Evolutionary conservation across 768 basidiomycete species (phyloP).

Genomic region (Boletus barrowsii): DNA sequence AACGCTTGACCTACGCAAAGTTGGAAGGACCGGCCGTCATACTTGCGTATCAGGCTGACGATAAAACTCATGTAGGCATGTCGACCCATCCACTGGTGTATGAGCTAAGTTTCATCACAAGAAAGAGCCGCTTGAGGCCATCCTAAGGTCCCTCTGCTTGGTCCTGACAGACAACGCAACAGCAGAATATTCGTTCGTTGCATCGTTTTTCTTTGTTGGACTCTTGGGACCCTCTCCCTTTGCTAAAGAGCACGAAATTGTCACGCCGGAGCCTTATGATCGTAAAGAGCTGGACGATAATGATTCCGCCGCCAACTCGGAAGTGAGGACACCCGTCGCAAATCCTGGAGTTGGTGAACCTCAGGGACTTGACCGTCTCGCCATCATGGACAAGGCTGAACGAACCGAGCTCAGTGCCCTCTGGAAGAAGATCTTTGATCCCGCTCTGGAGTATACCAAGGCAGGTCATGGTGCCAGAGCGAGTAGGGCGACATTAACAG

Average conservation of each 20-base stretch:
- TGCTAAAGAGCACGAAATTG: slow-evolving; percentile 33
- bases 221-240: slow-evolving; percentile 25
- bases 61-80: slow-evolving; percentile 75
- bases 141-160: slow-evolving; percentile 80
- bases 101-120: slow-evolving; percentile 28
- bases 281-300: slow-evolving; percentile 36
- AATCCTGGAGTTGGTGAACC: slow-evolving; percentile 26
- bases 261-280: slow-evolving; percentile 42
- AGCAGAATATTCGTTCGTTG: slow-evolving; percentile 86
- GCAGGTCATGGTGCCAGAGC: slow-evolving; percentile 36
- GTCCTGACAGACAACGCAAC: slow-evolving; percentile 95
- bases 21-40: slow-evolving; percentile 81
- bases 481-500: background rate
- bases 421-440: slow-evolving; percentile 94
- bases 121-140: slow-evolving; percentile 82
- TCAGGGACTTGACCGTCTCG: slow-evolving; percentile 25
- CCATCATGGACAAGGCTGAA: slow-evolving; percentile 53
- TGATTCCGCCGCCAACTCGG: slow-evolving; percentile 48
- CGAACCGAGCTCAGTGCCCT: slow-evolving; percentile 56
- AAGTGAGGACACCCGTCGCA: slow-evolving; percentile 39
- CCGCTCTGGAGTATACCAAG: slow-evolving; percentile 82
- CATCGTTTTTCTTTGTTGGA: slow-evolving; percentile 68
- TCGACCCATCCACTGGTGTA: background rate
- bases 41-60: slow-evolving; percentile 85
- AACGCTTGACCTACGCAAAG: slow-evolving; percentile 62